phyloP scores from a whole-genome alignment of 2,329 filamentous ascomycete species.

The Nemania serpens region DNA sequence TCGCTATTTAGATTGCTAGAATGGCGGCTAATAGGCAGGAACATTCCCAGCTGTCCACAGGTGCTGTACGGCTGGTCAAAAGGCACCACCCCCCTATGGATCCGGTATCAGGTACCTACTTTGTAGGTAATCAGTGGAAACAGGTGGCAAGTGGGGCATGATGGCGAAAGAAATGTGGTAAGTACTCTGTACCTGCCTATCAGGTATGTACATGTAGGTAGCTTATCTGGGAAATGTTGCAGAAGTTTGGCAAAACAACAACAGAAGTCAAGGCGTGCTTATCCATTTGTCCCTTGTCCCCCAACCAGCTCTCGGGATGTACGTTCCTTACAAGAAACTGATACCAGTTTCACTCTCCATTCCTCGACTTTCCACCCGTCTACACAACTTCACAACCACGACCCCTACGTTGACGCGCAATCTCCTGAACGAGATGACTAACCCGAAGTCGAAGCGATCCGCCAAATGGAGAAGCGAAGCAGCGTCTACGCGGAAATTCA shows the following conservation, averaged over 20 bases:
- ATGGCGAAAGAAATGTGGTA: neutral
- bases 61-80: too few relatives aligned
- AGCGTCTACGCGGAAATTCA: constrained; percentile 1
- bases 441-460: constrained; percentile 12
- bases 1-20: too few relatives aligned
- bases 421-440: constrained; percentile 8
- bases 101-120: too few relatives aligned
- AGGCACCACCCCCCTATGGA: too few relatives aligned
- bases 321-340: constrained; percentile 1
- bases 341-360: neutral
- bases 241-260: constrained; percentile 5
- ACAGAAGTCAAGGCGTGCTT: constrained; percentile 11
- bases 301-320: constrained; percentile 8
- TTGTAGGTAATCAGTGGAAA: too few relatives aligned
- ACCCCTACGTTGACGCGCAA: constrained; percentile 16
- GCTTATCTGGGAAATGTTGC: neutral
- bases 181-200: too few relatives aligned
- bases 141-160: neutral
- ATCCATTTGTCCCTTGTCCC: constrained; percentile 2
- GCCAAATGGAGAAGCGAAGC: constrained; percentile 19
- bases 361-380: constrained; percentile 9
- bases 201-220: neutral
- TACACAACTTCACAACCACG: constrained; percentile 2
- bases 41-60: too few relatives aligned
- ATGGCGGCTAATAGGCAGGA: too few relatives aligned